These are phyloP conservation scores for Trichoderma hamatum DNA, from an alignment of 2,329 filamentous ascomycete genomes.

Conservation along the genomic window DNA sequence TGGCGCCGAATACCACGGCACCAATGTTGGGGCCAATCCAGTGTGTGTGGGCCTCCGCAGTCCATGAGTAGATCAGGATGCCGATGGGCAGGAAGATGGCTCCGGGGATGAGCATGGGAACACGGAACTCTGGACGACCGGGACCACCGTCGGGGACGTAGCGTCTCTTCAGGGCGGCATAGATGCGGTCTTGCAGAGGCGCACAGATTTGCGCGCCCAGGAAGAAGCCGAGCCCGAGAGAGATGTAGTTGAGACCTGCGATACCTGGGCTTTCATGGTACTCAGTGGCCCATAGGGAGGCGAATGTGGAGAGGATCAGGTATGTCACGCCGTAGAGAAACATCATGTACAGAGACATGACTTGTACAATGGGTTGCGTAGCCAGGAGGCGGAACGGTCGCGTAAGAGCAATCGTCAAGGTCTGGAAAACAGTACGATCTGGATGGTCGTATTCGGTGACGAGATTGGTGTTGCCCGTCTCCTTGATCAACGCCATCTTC, in stretches of 20 bases:
- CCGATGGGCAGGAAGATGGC: conserved; percentile 48
- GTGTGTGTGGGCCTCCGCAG: conserved; percentile 46
- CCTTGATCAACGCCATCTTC: conserved; percentile 57
- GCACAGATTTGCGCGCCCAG: conserved; percentile 45
- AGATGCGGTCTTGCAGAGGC: conserved; percentile 50
- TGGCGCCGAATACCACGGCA: conserved; percentile 43
- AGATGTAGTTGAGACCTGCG: conserved; percentile 42
- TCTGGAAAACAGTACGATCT: conserved; percentile 45
- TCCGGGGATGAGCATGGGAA: conserved; percentile 48
- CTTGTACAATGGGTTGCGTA: conserved; percentile 66
- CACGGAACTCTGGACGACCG: conserved; percentile 48
- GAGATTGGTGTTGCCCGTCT: conserved; percentile 56
- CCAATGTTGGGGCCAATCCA: conserved; percentile 53
- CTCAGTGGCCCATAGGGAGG: conserved; percentile 58
- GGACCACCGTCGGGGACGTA: conserved; percentile 40
- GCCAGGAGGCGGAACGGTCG: conserved; percentile 65
- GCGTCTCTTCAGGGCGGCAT: conserved; percentile 47
- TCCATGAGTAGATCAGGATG: conserved; percentile 52
- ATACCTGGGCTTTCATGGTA: conserved; percentile 61
- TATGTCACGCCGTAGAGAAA: conserved; percentile 67
- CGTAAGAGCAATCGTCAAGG: conserved; percentile 59
- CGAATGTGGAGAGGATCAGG: conserved; percentile 53
- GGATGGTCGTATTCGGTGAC: conserved; percentile 57
- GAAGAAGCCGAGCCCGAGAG: conserved; percentile 37
- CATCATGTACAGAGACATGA: conserved; percentile 66